Evolutionary conservation across 441 rosid species (phyloP), one percentile per base, ranked within the genome.

Genomic region (Capsella rubella): DNA sequence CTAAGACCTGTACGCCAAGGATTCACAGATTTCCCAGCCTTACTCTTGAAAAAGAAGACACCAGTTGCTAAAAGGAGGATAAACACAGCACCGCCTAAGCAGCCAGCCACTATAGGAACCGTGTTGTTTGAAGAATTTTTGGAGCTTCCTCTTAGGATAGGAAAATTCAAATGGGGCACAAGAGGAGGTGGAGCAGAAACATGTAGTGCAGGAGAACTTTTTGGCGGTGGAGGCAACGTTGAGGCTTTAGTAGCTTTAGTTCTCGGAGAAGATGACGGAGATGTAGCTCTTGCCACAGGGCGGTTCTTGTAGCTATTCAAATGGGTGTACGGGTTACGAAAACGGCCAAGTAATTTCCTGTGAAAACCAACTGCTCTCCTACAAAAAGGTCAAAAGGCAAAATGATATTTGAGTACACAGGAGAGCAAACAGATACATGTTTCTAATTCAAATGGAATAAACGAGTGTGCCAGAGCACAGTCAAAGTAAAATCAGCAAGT

Each of bases 1-100:
- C 97, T 95, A 59, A 95, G 82, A 75, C 99, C 99, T 29, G 96
- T 85, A 74, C 86, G 85, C 99, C 99, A 95, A 12, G 99, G 99
- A 67, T 87, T 72, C n/a, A 95, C 84, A 61, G 86, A 77, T 52
- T 79, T 81, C 55, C 82, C 93, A 55, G 89, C 90, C 53, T 55
- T 81, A 55, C 79, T 89, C 52, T 73, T 46, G 70, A 83, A 52
- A 25, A 81, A 66, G 71, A 74, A 83, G 27, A 78, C 49, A 14
- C 67, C 71, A 66, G 80, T 72, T 74, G 84, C 64, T 66, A 87
- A 57, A 67, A 86, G 68, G 60, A 95, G 61, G 78, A 87, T 68
- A 15, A 92, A 63, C 32, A 84, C 28, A 53, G 82, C 80, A 34
- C 87, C 87, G 25, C 87, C 95, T 56, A 84, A 6, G 56, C 74